These are phyloP conservation scores for Stephania yunnanensis DNA, from an alignment of 164 flowering plant genomes.

Conservation along the genomic window DNA sequence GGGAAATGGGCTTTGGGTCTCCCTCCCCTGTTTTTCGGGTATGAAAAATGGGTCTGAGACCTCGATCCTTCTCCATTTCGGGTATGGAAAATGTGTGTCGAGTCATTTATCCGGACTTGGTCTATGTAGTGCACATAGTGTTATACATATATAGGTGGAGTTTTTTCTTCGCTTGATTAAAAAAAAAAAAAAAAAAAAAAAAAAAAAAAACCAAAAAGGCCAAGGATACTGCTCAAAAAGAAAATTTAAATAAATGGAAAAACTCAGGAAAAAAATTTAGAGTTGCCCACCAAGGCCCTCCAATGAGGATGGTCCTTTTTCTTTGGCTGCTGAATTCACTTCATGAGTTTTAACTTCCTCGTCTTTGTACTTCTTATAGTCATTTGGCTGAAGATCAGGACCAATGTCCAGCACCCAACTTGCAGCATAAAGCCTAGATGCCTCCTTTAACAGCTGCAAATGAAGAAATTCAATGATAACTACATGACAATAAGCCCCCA, in stretches of 20 bases:
- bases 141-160: too few relatives aligned
- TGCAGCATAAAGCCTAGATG: slow-evolving; percentile 76
- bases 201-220: background rate
- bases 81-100: too few relatives aligned
- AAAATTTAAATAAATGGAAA: background rate
- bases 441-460: slow-evolving; percentile 62
- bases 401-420: slow-evolving; percentile 97
- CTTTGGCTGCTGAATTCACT: slow-evolving; percentile 19
- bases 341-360: slow-evolving; percentile 21
- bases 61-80: too few relatives aligned
- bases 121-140: too few relatives aligned
- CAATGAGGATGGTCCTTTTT: slow-evolving; percentile 61
- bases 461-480: background rate
- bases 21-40: too few relatives aligned
- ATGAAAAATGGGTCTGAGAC: too few relatives aligned
- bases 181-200: too few relatives aligned
- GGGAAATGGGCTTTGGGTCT: too few relatives aligned
- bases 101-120: too few relatives aligned
- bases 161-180: too few relatives aligned
- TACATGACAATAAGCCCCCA: background rate
- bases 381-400: slow-evolving; percentile 76
- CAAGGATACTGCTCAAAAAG: background rate
- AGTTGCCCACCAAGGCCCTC: slow-evolving; percentile 73
- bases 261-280: background rate
- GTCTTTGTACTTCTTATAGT: slow-evolving; percentile 41